Conservation (phyloP, 2,329 filamentous ascomycete species). For the Aspergillus udagawae region DNA sequence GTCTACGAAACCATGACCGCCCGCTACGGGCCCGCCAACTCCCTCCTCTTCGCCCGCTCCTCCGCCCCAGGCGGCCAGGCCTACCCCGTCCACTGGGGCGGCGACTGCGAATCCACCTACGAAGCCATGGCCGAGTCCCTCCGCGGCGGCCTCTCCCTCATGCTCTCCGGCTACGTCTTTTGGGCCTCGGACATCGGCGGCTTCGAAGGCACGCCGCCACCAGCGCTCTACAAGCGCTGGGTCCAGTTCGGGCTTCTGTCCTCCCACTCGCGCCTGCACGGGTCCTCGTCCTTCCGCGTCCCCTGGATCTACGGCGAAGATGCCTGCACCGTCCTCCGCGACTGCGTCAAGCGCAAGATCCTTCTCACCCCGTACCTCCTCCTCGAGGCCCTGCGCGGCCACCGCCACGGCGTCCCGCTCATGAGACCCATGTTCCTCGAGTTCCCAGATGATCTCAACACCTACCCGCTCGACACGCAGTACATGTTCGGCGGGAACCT, state of each 20-base stretch:
- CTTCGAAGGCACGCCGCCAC: constrained; percentile 64
- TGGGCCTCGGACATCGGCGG: constrained; percentile 70
- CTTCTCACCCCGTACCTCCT: constrained; percentile 57
- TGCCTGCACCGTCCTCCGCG: constrained; percentile 54
- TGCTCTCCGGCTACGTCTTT: constrained; percentile 62
- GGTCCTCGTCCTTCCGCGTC: constrained; percentile 67
- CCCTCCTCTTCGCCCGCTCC: constrained; percentile 65
- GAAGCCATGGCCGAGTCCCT: constrained; percentile 70
- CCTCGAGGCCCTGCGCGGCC: constrained; percentile 48
- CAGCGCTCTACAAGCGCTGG: constrained; percentile 73
- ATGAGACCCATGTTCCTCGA: constrained; percentile 65
- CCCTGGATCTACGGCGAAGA: constrained; percentile 69
- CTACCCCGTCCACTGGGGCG: constrained; percentile 69
- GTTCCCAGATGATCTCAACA: constrained; percentile 66
- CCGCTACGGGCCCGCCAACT: constrained; percentile 48
- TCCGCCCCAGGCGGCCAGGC: constrained; percentile 65
- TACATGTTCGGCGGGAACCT: constrained; percentile 68
- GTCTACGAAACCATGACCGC: constrained; percentile 63
- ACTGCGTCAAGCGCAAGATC: constrained; percentile 53
- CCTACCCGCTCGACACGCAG: constrained; percentile 65
- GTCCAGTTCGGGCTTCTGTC: constrained; percentile 71
- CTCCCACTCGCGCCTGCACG: constrained; percentile 67
- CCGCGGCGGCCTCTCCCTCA: constrained; percentile 61
- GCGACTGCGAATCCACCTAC: constrained; percentile 70
- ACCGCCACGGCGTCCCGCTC: constrained; percentile 55